Base-by-base conservation (phyloP, 441 rosid species). In the Dalechampia spathulata region DNA sequence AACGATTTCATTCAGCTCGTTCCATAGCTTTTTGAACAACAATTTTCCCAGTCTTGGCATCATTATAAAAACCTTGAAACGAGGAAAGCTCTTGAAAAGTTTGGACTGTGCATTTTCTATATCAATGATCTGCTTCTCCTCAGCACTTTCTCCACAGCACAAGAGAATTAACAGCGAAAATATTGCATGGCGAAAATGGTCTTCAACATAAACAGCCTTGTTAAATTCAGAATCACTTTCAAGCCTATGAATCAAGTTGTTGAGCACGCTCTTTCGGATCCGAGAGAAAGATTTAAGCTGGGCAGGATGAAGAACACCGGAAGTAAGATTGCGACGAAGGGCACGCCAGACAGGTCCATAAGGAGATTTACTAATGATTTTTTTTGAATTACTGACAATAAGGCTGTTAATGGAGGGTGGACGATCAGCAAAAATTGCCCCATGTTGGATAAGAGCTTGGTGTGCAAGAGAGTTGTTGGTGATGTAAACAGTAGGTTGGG, bases 321-420 rank as follows among this genome's bases (percentile, higher is more conserved):
- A n/a, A 0, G 73, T 63, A 20, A 75, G 71, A 60, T 78, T 78
- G 2, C 76, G 68, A 30, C 75, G 78, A 6, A 78, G 62, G 27
- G 62, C 32, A 10, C 77, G 69, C 78, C 81, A 71, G 1, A 52
- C 69, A 3, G 77, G 70, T 26, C 83, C 78, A 9, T 76, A 75
- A 16, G 16, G 19, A 13, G 73, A 61, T 14, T 73, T 63, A 48
- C 68, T 53, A 50, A 15, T 71, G 9, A 58, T 0, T 36, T 75
- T 45, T 16, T 48, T 57, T 5, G 54, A 19, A 73, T 41, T 0
- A n/a, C 59, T 0, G 12, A 26, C 38, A 11, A 55, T 25, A 26
- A 55, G 34, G 39, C 15, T 55, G 40, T 55, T 42, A 10, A 28
- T 55, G 17, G 40, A 28, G 1, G 0, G 38, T 0, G 80, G 78